phyloP scores from a whole-genome alignment of 345 rosid species.

The Salix arbutifolia region DNA sequence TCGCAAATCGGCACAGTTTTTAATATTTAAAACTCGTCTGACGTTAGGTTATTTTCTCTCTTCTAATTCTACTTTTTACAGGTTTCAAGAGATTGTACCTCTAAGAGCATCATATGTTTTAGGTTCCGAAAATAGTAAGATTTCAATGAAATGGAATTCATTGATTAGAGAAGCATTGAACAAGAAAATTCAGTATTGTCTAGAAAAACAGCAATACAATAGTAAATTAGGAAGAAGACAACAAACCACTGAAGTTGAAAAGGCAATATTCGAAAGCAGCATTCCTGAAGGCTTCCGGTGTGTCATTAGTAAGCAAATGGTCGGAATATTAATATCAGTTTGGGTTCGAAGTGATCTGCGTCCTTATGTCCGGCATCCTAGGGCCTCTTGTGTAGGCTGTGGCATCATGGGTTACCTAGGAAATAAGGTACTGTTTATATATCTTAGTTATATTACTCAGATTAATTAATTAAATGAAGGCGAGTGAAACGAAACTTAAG shows the following conservation, averaged over 20 bases:
- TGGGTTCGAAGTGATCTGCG: conserved; percentile 59
- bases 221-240: background rate
- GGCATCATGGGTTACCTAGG: conserved; percentile 83
- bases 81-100: conserved; percentile 83
- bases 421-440: conserved; percentile 49
- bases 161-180: conserved; percentile 54
- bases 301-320: conserved; percentile 76
- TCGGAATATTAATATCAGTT: conserved; percentile 63
- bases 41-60: background rate
- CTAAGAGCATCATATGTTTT: conserved; percentile 55
- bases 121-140: conserved; percentile 50
- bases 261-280: background rate
- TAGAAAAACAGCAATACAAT: conserved; percentile 1
- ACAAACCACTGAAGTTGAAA: conserved; percentile 14
- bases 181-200: conserved; percentile 14
- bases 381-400: conserved; percentile 74
- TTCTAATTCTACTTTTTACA: background rate
- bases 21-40: background rate
- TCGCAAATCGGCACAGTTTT: background rate
- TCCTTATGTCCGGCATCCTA: conserved; percentile 46
- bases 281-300: conserved; percentile 38
- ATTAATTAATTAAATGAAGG: background rate
- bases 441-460: background rate
- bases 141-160: conserved; percentile 62
- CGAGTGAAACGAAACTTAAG: too few species aligned